Evolutionary conservation across 768 basidiomycete species (phyloP).

Genomic region (Nevesoporus exiguus): DNA sequence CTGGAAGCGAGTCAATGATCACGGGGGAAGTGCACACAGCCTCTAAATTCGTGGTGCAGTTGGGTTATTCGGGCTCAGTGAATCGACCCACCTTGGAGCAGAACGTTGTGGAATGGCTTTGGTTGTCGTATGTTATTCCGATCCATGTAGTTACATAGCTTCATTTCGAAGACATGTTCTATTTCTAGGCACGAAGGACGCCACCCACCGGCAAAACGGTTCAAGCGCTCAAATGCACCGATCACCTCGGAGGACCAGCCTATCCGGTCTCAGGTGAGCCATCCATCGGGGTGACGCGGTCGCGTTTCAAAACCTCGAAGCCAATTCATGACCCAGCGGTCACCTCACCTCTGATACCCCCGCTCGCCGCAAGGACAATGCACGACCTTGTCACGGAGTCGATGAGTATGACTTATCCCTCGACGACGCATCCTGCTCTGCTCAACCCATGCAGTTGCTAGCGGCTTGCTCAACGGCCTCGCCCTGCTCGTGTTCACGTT

Average conservation of each 20-base stretch:
- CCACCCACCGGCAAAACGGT: neutral
- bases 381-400: neutral
- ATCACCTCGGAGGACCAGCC: neutral
- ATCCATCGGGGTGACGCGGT: neutral
- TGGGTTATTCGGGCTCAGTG: too few relatives aligned
- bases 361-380: conserved; percentile 1
- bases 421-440: neutral
- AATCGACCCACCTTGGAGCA: too few relatives aligned
- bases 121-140: too few relatives aligned
- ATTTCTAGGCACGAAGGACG: too few relatives aligned
- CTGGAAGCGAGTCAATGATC: conserved; percentile 41
- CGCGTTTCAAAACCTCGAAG: neutral
- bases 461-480: conserved; percentile 1
- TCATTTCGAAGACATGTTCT: too few relatives aligned
- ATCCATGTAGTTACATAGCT: too few relatives aligned
- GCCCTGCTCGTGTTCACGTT: conserved; percentile 14
- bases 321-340: neutral
- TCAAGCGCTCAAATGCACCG: neutral
- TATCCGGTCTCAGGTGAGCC: neutral
- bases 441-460: conserved; percentile 3
- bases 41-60: too few relatives aligned
- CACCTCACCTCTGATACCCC: neutral
- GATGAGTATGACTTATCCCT: neutral
- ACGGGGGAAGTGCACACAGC: too few relatives aligned
- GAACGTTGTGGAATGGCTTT: too few relatives aligned